Conservation (phyloP, 2,329 filamentous ascomycete genomes). For the Pestalotiopsis sp. region DNA sequence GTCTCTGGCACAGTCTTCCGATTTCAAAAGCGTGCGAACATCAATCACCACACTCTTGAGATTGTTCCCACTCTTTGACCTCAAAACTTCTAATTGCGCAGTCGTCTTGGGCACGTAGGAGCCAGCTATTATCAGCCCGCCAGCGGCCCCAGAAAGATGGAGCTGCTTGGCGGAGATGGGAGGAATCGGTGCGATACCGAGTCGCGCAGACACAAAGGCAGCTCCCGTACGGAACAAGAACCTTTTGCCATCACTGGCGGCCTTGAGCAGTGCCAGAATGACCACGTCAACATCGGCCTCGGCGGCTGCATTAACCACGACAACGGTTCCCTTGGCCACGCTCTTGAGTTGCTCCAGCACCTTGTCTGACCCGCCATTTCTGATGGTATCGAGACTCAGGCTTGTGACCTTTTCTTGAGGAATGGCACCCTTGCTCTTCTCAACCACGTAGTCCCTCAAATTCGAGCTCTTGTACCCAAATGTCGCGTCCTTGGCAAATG, state of each 20-base stretch:
- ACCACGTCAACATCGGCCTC: slow-evolving; percentile 60
- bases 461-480: slow-evolving; percentile 61
- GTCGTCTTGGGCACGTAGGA: slow-evolving; percentile 64
- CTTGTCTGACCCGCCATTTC: slow-evolving; percentile 43
- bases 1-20: slow-evolving; percentile 30
- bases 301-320: slow-evolving; percentile 55
- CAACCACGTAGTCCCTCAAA: slow-evolving; percentile 52
- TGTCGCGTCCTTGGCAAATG: slow-evolving; percentile 59
- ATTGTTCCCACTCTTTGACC: slow-evolving; percentile 37
- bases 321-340: slow-evolving; percentile 39
- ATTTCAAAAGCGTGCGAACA: slow-evolving; percentile 49
- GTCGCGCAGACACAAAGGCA: slow-evolving; percentile 46
- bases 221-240: slow-evolving; percentile 44
- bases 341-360: slow-evolving; percentile 43
- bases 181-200: slow-evolving; percentile 54
- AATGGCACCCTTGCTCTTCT: slow-evolving; percentile 52
- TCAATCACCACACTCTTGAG: slow-evolving; percentile 49
- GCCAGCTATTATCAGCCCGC: slow-evolving; percentile 57
- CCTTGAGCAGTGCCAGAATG: slow-evolving; percentile 47
- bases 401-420: slow-evolving; percentile 40
- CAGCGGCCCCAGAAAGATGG: slow-evolving; percentile 36
- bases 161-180: slow-evolving; percentile 51
- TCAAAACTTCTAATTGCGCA: slow-evolving; percentile 49
- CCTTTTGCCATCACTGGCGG: slow-evolving; percentile 32
- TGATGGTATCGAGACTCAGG: slow-evolving; percentile 49